phyloP scores from a whole-genome alignment of 768 basidiomycete genomes.

The Lactarius tabidus region DNA sequence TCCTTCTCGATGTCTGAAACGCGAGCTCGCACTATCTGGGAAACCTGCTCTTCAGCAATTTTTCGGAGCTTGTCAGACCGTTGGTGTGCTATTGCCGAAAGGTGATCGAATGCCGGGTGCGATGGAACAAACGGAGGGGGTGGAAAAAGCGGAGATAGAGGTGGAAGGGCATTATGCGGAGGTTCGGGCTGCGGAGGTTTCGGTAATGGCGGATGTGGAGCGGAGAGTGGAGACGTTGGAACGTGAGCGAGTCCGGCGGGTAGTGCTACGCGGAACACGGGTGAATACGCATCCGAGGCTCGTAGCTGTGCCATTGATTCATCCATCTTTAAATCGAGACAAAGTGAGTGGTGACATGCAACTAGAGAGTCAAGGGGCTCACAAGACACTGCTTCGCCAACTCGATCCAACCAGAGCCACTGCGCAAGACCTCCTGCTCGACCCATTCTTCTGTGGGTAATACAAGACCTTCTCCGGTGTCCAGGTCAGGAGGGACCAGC shows the following conservation, averaged over 20 bases:
- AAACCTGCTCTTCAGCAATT: constrained; percentile 55
- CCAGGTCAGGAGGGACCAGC: constrained; percentile 50
- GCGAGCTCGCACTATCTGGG: constrained; percentile 49
- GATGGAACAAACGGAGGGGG: constrained; percentile 76
- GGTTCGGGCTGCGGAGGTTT: constrained; percentile 4
- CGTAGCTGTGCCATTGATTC: constrained; percentile 28
- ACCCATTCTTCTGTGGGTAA: constrained; percentile 74
- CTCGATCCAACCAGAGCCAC: constrained; percentile 68
- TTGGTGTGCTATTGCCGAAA: constrained; percentile 53
- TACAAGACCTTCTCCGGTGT: constrained; percentile 58
- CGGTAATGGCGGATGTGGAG: constrained; percentile 16
- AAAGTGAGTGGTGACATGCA: constrained; percentile 13
- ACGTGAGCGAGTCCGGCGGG: constrained; percentile 24
- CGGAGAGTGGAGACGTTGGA: constrained; percentile 2
- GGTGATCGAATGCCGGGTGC: constrained; percentile 64
- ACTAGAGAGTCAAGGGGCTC: constrained; percentile 35
- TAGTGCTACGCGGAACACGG: constrained; percentile 31
- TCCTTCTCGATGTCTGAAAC: constrained; percentile 51
- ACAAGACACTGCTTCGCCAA: constrained; percentile 64
- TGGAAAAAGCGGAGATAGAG: constrained; percentile 58
- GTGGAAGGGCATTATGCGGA: constrained; percentile 42
- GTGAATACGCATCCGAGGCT: constrained; percentile 37
- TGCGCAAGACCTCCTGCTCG: constrained; percentile 67
- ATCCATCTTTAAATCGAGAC: constrained; percentile 27
- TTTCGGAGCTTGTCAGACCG: constrained; percentile 53